These are phyloP conservation scores for Botrytis byssoidea DNA, from an alignment of 2,329 filamentous ascomycete genomes.

Conservation along the genomic window DNA sequence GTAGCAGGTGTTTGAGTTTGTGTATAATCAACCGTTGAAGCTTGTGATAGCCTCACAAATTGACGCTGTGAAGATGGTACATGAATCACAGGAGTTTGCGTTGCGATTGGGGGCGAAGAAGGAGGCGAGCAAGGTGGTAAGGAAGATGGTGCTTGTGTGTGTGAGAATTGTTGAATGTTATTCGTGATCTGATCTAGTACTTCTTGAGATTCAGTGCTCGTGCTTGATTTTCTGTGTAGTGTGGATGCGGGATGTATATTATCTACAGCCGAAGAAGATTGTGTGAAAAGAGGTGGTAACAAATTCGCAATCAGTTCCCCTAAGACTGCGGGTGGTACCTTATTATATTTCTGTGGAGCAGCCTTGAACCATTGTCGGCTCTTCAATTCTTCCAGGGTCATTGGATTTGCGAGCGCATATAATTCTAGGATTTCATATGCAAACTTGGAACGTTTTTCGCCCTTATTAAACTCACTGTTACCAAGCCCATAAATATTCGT, in stretches of 20 bases:
- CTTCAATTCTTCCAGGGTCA: conserved; percentile 51
- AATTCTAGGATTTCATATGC: conserved; percentile 57
- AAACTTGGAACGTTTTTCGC: conserved; percentile 22
- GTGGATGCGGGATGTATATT: not conserved
- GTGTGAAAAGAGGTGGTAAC: conserved; percentile 50
- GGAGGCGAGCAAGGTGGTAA: not conserved
- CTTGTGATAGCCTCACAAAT: conserved; percentile 31
- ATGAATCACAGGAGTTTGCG: not conserved
- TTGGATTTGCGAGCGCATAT: conserved; percentile 61
- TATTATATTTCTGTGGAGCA: conserved; percentile 51
- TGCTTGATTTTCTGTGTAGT: not conserved
- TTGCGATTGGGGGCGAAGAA: not conserved
- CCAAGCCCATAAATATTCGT: conserved; percentile 46
- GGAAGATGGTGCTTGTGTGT: conserved; percentile 14
- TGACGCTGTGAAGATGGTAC: conserved; percentile 6
- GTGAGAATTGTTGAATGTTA: conserved; percentile 35
- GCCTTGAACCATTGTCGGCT: conserved; percentile 54
- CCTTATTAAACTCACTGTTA: conserved; percentile 47
- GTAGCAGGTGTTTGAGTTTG: conserved; percentile 22
- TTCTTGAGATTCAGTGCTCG: conserved; percentile 37
- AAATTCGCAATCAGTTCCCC: conserved; percentile 59
- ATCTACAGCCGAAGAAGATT: not conserved
- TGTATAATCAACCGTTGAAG: conserved; percentile 37
- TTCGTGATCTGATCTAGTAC: conserved; percentile 34
- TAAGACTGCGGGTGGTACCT: conserved; percentile 56